Percentiles rank a stretch among this genome's conserved stretches.
phyloP scores from a whole-genome alignment of 2,329 filamentous ascomycete species.

The Davidsoniella neocaledoniae region DNA sequence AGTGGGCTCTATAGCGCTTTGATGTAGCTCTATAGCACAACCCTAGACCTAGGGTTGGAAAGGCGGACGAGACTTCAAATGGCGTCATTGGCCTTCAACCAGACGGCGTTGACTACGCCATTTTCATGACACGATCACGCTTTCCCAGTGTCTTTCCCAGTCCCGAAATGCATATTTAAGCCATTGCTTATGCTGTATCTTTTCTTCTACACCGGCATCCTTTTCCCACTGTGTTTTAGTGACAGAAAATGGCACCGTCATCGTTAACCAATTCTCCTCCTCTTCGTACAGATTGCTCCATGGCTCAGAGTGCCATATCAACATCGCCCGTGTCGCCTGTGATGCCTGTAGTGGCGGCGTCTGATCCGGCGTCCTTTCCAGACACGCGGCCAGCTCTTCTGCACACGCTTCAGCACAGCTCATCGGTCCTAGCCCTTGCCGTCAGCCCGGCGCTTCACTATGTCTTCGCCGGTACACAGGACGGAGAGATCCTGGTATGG shows the following conservation, averaged over 20 bases:
- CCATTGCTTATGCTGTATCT: no score
- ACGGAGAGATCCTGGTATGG: slow-evolving; percentile 86
- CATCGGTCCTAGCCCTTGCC: slow-evolving; percentile 66
- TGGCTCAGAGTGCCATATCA: neutral
- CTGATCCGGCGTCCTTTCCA: slow-evolving; percentile 3
- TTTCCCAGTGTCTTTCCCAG: neutral
- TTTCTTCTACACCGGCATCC: neutral
- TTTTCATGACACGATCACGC: neutral
- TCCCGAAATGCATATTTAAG: no score
- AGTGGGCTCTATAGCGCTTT: no score
- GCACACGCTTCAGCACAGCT: slow-evolving; percentile 60
- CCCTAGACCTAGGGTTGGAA: no score
- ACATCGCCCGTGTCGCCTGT: neutral
- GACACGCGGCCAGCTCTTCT: slow-evolving; percentile 28
- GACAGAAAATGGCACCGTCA: neutral
- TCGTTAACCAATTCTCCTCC: neutral
- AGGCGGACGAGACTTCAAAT: neutral
- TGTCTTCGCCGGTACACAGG: slow-evolving; percentile 84
- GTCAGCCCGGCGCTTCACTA: slow-evolving; percentile 60
- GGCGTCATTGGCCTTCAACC: neutral
- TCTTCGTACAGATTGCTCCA: neutral
- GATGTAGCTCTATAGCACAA: no score
- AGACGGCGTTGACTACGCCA: neutral
- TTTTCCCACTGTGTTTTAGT: neutral
- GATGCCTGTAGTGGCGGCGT: neutral